These are phyloP conservation scores for Epichloe baconii DNA, from an alignment of 2,329 filamentous ascomycete genomes.

Conservation along the genomic window DNA sequence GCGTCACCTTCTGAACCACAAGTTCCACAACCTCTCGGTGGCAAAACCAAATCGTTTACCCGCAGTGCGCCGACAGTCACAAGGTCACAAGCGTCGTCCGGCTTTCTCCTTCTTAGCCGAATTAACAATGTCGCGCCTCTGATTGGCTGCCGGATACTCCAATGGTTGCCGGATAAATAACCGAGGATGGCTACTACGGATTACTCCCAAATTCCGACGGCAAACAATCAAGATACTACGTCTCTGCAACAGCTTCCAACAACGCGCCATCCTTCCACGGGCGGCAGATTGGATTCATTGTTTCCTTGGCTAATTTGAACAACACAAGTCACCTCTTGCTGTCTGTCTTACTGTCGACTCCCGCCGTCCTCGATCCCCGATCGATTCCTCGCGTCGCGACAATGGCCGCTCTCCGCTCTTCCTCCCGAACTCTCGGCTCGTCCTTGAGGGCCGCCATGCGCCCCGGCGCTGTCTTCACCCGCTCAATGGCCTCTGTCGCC, in stretches of 20 bases:
- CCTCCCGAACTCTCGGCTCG: constrained; percentile 37
- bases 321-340: neutral
- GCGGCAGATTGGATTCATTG: neutral
- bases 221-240: constrained; percentile 1
- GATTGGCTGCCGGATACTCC: constrained; percentile 7
- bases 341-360: neutral
- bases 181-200: constrained; percentile 8
- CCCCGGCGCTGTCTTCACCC: constrained; percentile 29
- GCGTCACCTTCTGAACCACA: neutral
- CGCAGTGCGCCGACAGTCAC: neutral
- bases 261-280: constrained; percentile 1
- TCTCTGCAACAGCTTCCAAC: neutral
- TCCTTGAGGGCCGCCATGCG: constrained; percentile 26
- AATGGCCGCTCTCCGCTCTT: constrained; percentile 51
- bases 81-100: constrained; percentile 8
- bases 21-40: neutral
- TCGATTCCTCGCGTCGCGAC: constrained; percentile 12
- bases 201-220: constrained; percentile 2
- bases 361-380: neutral
- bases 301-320: neutral
- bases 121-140: constrained; percentile 15
- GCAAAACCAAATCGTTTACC: constrained; percentile 1
- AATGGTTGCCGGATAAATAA: constrained; percentile 6
- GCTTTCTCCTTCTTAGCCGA: constrained; percentile 17
- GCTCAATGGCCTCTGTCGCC: constrained; percentile 42